phyloP scores from a whole-genome alignment of 2,329 filamentous ascomycete species.

The Neurospora sp. region DNA sequence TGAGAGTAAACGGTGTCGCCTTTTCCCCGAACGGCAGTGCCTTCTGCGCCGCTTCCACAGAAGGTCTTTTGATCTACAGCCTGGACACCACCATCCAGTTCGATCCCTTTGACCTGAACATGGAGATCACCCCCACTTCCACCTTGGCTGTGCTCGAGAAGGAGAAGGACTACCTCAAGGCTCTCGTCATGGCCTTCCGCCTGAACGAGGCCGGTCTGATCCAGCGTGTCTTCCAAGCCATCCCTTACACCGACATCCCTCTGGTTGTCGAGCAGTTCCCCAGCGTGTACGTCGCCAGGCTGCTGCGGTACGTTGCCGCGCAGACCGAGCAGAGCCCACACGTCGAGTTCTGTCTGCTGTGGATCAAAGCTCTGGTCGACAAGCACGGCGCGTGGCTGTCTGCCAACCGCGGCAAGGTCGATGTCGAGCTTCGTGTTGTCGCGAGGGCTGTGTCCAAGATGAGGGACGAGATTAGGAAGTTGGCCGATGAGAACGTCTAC shows the following conservation, averaged over 20 bases:
- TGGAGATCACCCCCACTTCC: slow-evolving; percentile 82
- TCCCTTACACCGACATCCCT: slow-evolving; percentile 63
- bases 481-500: slow-evolving; percentile 84
- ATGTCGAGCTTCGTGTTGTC: slow-evolving; percentile 75
- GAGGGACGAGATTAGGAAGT: slow-evolving; percentile 67
- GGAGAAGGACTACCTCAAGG: slow-evolving; percentile 77
- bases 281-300: slow-evolving; percentile 71
- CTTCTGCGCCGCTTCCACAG: slow-evolving; percentile 91
- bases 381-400: slow-evolving; percentile 79
- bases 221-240: slow-evolving; percentile 73
- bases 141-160: slow-evolving; percentile 59
- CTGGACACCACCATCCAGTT: slow-evolving; percentile 77
- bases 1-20: slow-evolving; percentile 72
- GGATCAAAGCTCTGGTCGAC: slow-evolving; percentile 76
- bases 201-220: slow-evolving; percentile 79
- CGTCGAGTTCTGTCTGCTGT: slow-evolving; percentile 87
- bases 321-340: slow-evolving; percentile 87
- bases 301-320: slow-evolving; percentile 78
- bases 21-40: slow-evolving; percentile 84
- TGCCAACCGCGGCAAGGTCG: slow-evolving; percentile 67
- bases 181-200: slow-evolving; percentile 92
- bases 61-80: slow-evolving; percentile 88
- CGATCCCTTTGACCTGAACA: slow-evolving; percentile 91
- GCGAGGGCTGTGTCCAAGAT: slow-evolving; percentile 72
- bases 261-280: slow-evolving; percentile 74